Evolutionary conservation across 495 filamentous ascomycete genomes (phyloP).

Genomic region (Podospora bellae-mahoneyi): DNA sequence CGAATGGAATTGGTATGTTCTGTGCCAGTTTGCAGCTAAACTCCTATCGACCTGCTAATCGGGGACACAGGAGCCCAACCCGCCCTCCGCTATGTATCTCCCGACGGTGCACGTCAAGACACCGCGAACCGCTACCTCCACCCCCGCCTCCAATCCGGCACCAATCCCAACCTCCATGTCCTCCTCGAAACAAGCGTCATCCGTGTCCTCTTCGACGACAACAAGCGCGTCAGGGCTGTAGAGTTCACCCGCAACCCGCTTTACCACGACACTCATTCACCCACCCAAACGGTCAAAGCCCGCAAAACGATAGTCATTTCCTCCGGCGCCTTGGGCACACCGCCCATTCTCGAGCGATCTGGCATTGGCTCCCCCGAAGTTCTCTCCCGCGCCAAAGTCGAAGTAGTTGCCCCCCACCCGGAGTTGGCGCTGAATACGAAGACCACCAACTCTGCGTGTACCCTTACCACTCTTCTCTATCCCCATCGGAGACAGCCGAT

Average conservation of each 20-base stretch:
- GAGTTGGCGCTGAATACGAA: constrained; percentile 50
- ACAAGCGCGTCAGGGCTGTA: constrained; percentile 42
- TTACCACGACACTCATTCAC: constrained; percentile 20
- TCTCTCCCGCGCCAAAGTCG: constrained; percentile 36
- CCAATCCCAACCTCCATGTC: constrained; percentile 49
- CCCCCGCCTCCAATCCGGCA: constrained; percentile 43
- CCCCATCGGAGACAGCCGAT: constrained; percentile 38
- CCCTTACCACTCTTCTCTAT: constrained; percentile 32
- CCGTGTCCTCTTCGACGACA: constrained; percentile 48
- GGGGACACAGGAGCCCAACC: constrained; percentile 25
- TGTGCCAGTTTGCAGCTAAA: not conserved
- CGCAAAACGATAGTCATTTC: constrained; percentile 53
- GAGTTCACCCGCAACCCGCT: constrained; percentile 38
- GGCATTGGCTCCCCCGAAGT: constrained; percentile 49
- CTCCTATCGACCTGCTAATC: not conserved
- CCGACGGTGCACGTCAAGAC: constrained; percentile 47
- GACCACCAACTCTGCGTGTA: constrained; percentile 45
- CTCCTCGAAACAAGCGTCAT: constrained; percentile 48
- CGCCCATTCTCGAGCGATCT: constrained; percentile 59
- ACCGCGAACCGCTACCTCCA: constrained; percentile 45
- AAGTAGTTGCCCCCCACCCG: constrained; percentile 40
- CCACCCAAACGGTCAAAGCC: constrained; percentile 40
- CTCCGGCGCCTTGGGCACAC: constrained; percentile 55
- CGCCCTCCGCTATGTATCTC: constrained; percentile 31
- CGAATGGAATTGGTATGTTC: not conserved